Evolutionary conservation across 257 asterid species (phyloP).

Genomic region (Petrea volubilis): DNA sequence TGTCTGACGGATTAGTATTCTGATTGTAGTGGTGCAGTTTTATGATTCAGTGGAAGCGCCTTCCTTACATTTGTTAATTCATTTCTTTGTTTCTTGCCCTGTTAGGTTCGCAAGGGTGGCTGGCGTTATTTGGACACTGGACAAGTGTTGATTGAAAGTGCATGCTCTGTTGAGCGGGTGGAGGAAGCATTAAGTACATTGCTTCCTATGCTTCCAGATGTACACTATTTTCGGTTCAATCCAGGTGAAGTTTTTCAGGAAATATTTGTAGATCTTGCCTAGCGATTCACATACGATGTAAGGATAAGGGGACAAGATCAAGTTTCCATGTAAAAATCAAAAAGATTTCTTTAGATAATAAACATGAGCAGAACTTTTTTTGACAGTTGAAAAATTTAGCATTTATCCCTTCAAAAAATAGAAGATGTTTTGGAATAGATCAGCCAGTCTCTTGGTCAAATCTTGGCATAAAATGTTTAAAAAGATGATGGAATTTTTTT

Average conservation of each 20-base stretch:
- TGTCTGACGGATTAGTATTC: not conserved
- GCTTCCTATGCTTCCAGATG: conserved; percentile 96
- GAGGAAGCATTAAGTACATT: conserved; percentile 93
- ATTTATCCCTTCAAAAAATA: not conserved
- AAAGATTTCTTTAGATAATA: not conserved
- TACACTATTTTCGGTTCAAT: conserved; percentile 89
- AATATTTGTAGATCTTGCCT: conserved; percentile 12
- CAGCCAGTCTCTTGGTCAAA: not conserved
- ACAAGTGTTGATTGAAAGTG: conserved; percentile 96
- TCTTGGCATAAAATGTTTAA: not conserved
- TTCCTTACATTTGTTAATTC: conserved; percentile 9
- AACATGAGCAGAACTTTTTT: not conserved
- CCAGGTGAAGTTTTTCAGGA: conserved; percentile 64
- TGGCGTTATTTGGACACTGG: conserved; percentile 99
- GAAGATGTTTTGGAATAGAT: not conserved
- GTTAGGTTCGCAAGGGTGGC: conserved; percentile 91
- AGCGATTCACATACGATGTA: not conserved
- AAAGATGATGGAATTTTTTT: not conserved
- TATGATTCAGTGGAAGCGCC: conserved; percentile 17
- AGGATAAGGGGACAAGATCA: not conserved
- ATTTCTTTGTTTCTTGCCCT: conserved; percentile 24
- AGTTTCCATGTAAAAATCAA: not conserved
- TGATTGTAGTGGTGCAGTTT: conserved; percentile 15
- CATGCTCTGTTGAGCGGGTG: conserved; percentile 97
- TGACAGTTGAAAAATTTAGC: not conserved